Evolutionary conservation across 257 asterid genomes (phyloP).

Genomic region (Craterostigma plantagineum): DNA sequence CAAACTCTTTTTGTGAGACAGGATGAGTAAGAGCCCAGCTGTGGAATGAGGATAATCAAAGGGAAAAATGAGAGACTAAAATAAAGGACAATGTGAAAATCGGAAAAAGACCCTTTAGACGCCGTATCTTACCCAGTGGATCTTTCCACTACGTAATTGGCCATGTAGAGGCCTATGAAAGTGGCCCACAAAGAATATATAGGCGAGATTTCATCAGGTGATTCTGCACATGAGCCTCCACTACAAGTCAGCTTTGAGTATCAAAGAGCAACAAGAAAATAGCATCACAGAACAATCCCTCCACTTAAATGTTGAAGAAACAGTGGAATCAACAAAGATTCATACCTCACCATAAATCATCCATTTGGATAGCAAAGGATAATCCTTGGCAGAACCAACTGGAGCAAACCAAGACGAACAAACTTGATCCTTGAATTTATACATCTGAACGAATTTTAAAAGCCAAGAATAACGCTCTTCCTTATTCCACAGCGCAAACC

Average conservation of each 20-base stretch:
- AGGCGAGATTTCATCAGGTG: constrained; percentile 88
- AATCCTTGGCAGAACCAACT: constrained; percentile 82
- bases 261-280: constrained; percentile 8
- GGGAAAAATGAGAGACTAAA: too few relatives aligned
- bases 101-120: constrained; percentile 1
- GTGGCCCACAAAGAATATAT: constrained; percentile 98
- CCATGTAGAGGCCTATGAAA: constrained; percentile 93
- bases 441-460: constrained; percentile 63
- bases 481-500: constrained; percentile 73
- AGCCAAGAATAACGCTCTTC: constrained; percentile 76
- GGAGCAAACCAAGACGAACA: constrained; percentile 99
- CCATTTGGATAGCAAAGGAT: constrained; percentile 89
- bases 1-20: constrained; percentile 63
- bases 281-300: not conserved
- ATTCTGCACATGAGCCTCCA: constrained; percentile 69
- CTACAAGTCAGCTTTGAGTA: constrained; percentile 61
- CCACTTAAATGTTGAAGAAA: not conserved
- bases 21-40: constrained; percentile 99
- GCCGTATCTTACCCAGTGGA: constrained; percentile 79
- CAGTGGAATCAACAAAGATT: not conserved
- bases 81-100: not conserved
- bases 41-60: constrained; percentile 15
- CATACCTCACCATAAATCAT: constrained; percentile 95
- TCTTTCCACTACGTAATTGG: constrained; percentile 96
- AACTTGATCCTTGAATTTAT: constrained; percentile 75